Evolutionary conservation across 2,329 filamentous ascomycete species (phyloP), one percentile per base, ranked within the genome.

Genomic region (Phaeophleospora eucalypticola): DNA sequence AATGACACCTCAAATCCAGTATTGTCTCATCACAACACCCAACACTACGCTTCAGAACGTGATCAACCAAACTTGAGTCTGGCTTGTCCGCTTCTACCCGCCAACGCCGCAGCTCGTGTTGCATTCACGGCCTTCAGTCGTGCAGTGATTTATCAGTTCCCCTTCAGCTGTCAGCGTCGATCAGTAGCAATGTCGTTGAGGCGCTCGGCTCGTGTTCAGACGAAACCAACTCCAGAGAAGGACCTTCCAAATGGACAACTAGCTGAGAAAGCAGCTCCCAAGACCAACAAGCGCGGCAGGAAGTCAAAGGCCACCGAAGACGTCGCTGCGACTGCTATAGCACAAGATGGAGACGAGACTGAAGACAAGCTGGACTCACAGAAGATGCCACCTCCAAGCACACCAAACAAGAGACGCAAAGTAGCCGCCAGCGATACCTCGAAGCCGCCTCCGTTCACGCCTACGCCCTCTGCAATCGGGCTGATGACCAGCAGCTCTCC

Each of bases 391-490:
- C 65, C 54, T 63, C 68, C 33, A 34, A 57, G 54, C 10, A 60
- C 61, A 10, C 54, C 54, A 36, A 59, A 58, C 51, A 62, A 60
- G 48, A 56, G 61, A 41, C 51, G 53, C 14, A 65, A 48, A 58
- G 45, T 60, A 29, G 40, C 58, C n/a, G 52, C 46, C 19, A 43
- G 27, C 45, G 20, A 43, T 19, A 50, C 57, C 35, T 46, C 45
- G n/a, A 60, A 62, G 47, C 47, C 46, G 16, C 68, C 68, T 27
- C 71, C 69, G 3, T 54, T 68, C 38, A 75, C 72, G 1, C 75
- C 76, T 4, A 77, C 76, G 1, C 75, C 77, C 1, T 71, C 72
- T 18, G 71, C 70, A 29, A 68, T 77, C 24, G 68, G 67, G 4
- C 60, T 76, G 44, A 73, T 78, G 56, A 64, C 69, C 17, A 71